Percentiles rank a stretch among this genome's conserved stretches.
These are phyloP conservation scores for Sporothrix pseudoabietina DNA, from an alignment of 2,329 filamentous ascomycete species.

Conservation along the genomic window DNA sequence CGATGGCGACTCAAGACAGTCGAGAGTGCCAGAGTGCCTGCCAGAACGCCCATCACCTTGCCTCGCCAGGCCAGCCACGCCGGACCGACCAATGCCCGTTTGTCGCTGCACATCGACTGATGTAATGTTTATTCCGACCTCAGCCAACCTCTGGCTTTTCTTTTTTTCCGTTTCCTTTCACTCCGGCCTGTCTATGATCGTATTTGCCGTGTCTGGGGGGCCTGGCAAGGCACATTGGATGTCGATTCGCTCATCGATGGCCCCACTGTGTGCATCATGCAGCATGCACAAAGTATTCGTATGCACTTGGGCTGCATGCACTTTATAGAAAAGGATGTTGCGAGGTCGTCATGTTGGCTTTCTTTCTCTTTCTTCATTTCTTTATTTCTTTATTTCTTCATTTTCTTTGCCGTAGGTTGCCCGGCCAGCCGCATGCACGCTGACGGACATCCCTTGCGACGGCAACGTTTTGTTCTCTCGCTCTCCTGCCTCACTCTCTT, in stretches of 20 bases:
- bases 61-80: background rate
- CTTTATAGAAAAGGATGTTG: background rate
- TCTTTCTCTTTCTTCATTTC: background rate
- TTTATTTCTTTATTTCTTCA: background rate
- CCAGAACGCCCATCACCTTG: slow-evolving; percentile 6
- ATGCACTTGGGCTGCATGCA: background rate
- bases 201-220: background rate
- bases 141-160: background rate
- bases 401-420: slow-evolving; percentile 1
- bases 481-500: no score
- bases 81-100: background rate
- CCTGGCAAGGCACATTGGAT: background rate
- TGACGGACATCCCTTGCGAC: background rate
- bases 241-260: background rate
- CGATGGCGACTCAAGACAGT: background rate
- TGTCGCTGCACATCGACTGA: background rate
- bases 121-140: background rate
- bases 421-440: slow-evolving; percentile 23
- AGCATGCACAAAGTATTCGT: background rate
- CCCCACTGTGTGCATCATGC: background rate
- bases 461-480: background rate
- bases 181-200: background rate
- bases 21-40: slow-evolving; percentile 2
- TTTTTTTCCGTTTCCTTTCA: background rate
- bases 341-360: background rate